Evolutionary conservation across 2,329 filamentous ascomycete genomes (phyloP), one percentile per base, ranked within the genome.

Genomic region (Exserohilum turcica): DNA sequence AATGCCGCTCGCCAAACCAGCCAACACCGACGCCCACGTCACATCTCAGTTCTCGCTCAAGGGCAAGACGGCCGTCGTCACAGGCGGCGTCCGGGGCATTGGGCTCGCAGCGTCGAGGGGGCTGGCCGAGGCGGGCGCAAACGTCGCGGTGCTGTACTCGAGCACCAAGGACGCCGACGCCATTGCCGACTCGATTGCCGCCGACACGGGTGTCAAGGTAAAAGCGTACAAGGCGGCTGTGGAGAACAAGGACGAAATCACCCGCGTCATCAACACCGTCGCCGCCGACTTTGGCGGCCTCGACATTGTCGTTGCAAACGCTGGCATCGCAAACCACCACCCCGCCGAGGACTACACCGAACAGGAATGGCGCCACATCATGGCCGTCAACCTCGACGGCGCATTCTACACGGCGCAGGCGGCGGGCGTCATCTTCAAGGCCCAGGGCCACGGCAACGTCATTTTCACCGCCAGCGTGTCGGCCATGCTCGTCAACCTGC

Each of bases 381-480:
- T 92, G 66, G 88, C 91, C 73, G 91, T 92, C 80, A 92, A 92
- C 81, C 78, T 92, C 36, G 91, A 85, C 10, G 90, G 90, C 49
- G 87, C 87, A 5, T 92, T 92, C 82, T 80, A 91, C 61, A 87
- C 90, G 79, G 83, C 87, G 19, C 88, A 91, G 77, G 59, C 60
- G 8, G 73, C 72, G 9, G 76, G 68, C 6, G 64, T 70, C 19
- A 63, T 73, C 45, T 91, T 92, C 87, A 91, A 92, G 77, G 79
- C 80, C 15, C 82, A 85, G 48, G 82, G 83, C 66, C 85, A 86
- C n/a, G 89, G 89, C 35, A 88, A 84, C 67, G 88, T 92, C 70
- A 83, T 92, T 68, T 84, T 91, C 60, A 86, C 92, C 42, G 88
- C 88, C 33, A 90, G 87, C 67, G 91, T 79, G 60, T 77, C 74